Base-by-base conservation (phyloP, 345 rosid genomes). In the Sapria himalayana region DNA sequence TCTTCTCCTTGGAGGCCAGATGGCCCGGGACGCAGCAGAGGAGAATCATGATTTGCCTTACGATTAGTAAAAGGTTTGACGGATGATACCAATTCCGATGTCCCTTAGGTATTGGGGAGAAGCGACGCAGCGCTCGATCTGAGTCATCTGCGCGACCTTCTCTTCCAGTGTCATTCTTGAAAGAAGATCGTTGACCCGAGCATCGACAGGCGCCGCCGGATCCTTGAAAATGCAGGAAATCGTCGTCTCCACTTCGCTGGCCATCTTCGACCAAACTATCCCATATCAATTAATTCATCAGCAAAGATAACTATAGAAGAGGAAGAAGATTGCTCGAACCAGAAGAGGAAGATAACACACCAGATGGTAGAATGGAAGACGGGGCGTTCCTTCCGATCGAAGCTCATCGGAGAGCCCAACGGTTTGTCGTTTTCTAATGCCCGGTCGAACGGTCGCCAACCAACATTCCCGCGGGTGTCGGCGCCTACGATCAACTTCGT, bases 131-230 rank as follows among this genome's bases (percentile, higher is more conserved):
- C 94, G 84, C 49, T 86, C 89, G 35, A 78, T 73, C 44, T 81
- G 89, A 33, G 85, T 70, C 92, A 86, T 78, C 58, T 81, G 97
- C 5, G 85, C 85, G 35, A 86, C 48, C 48, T 81, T 86, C 55
- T 81, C 94, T 42, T 43, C 39, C 33, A 78, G 33, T 27, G 68
- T 86, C 94, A 86, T 81, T 40, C 80, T 70, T 25, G 85, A 71
- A 42, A 81, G 72, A 60, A 81, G 78, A 66, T 86, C 93, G 19
- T 61, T 43, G 35, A 81, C 51, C 27, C 94, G 84, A 62, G 58
- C 72, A 55, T 86, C 89, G 3, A 70, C 55, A 4, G 73, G 67
- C 33, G 69, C 78, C 32, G 55, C 20, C 14, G 70, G 63, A 37
- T 78, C 56, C 53, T 56, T 81, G 84, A 74, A 81, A 42, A 67